Conservation (phyloP, 371 early-diverging fungal species). For the Circinella umbellata region DNA sequence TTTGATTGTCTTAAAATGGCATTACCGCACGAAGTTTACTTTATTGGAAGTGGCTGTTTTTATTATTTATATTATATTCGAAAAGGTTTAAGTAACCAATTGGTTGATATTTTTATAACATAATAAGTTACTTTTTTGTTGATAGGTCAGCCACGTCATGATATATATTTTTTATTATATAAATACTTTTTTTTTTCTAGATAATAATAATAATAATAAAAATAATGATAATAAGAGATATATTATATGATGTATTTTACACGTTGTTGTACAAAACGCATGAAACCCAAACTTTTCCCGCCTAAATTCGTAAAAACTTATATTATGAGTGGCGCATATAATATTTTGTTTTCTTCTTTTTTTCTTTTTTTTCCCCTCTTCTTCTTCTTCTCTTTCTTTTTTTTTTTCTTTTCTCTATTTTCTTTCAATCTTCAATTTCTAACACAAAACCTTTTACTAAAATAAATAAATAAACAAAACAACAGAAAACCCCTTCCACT, state of each 20-base stretch:
- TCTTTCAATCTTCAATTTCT: no score
- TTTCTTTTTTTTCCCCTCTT: slow-evolving; percentile 1
- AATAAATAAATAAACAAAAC: background rate
- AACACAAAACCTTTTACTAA: no score
- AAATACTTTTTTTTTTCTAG: background rate
- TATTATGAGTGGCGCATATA: background rate
- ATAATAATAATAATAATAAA: no score
- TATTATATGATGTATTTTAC: background rate
- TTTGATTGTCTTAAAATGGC: slow-evolving; percentile 5
- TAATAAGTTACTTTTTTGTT: background rate
- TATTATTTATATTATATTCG: no score
- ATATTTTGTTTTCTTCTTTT: slow-evolving; percentile 8
- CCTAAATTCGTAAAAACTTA: background rate
- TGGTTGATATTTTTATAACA: no score
- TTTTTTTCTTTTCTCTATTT: no score
- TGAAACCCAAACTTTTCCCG: slow-evolving; percentile 12
- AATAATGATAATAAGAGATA: no score
- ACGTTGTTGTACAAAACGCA: slow-evolving; percentile 13
- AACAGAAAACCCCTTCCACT: slow-evolving; percentile 10
- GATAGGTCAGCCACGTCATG: background rate
- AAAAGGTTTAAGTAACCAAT: no score
- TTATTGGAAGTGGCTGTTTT: background rate
- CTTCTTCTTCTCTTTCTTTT: no score
- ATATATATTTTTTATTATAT: background rate
- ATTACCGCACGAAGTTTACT: slow-evolving; percentile 4